Percentiles rank a stretch among this genome's conserved stretches.
Conservation (phyloP, 306 rosid genomes). For the Dicorynia guianensis region DNA sequence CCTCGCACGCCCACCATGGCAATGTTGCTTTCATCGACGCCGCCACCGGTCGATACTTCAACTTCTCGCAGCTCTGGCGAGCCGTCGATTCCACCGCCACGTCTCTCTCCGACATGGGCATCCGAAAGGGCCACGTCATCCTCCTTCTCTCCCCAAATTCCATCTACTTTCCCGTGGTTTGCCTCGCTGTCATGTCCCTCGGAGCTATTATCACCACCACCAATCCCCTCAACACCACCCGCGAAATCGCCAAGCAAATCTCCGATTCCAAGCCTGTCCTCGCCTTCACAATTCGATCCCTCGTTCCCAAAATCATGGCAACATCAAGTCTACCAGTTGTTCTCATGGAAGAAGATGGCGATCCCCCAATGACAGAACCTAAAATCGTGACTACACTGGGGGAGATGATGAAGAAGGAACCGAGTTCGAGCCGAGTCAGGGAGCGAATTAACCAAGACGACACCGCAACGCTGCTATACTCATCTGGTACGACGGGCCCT, state of each 20-base stretch:
- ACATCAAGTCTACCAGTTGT: constrained; percentile 58
- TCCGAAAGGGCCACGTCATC: constrained; percentile 77
- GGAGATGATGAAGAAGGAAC: constrained; percentile 59
- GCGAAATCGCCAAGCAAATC: constrained; percentile 83
- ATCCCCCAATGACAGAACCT: neutral
- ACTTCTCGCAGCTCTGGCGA: constrained; percentile 69
- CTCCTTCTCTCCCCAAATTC: constrained; percentile 88
- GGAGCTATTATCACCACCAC: constrained; percentile 93
- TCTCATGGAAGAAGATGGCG: constrained; percentile 53
- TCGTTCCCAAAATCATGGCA: constrained; percentile 60
- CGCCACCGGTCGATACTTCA: constrained; percentile 69
- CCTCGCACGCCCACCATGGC: constrained; percentile 79
- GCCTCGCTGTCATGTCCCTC: constrained; percentile 87
- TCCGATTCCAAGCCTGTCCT: constrained; percentile 72
- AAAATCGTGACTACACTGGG: constrained; percentile 45
- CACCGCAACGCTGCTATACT: constrained; percentile 84
- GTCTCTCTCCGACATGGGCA: constrained; percentile 67
- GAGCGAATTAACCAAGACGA: constrained; percentile 74
- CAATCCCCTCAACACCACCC: constrained; percentile 83
- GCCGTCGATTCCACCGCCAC: constrained; percentile 65
- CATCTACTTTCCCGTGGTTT: constrained; percentile 75
- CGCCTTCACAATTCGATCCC: constrained; percentile 71
- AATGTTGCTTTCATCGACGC: constrained; percentile 80
- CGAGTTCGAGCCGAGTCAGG: constrained; percentile 33
- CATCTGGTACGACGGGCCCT: constrained; percentile 90